Evolutionary conservation across 192 early-diverging fungal genomes (phyloP), one percentile per base, ranked within the genome.

Genomic region (Anaeromyces robustus): DNA sequence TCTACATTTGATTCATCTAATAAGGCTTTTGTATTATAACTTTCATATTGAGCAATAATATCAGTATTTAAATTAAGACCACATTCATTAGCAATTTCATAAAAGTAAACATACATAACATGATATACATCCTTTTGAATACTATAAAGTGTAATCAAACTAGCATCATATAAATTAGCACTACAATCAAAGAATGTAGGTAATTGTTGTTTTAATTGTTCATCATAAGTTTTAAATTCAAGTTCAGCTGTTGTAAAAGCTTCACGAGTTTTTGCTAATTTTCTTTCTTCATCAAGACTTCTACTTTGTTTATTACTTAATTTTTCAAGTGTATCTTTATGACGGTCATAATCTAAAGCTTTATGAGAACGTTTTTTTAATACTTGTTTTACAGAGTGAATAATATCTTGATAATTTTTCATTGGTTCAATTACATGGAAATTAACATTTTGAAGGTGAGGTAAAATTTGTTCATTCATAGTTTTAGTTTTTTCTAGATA

Each of bases 281-380:
- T 82, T 80, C 92, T 90, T 79, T 94, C 92, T 30, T 95, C 93
- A 43, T 81, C 87, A 31, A 92, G 82, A 0, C 89, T 88, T 30
- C 84, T 82, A 14, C 90, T 89, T 39, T 89, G 87, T 83, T 94
- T 93, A 31, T 87, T 91, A 77, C 90, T 86, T 29, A 95, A 81
- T 84, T 97, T 98, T 59, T 92, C 89, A 32, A 96, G 85, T 26
- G 86, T 85, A 32, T 88, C 86, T 16, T 90, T 84, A 85, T 92
- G 92, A 31, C 97, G 90, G 82, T 99, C 97, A 84, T 94, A 98
- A 85, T 99, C 97, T 14, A 97, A 82, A 41, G 95, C 85, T 86
- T 99, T 99, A 86, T 96, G 96, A 34, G 91, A 89, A 29, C 96
- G 90, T 87, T 99, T 99, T 9, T 68, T 68, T 68, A 68, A 68